Conservation (phyloP, 495 filamentous ascomycete genomes). For the Ascobolus immersus region DNA sequence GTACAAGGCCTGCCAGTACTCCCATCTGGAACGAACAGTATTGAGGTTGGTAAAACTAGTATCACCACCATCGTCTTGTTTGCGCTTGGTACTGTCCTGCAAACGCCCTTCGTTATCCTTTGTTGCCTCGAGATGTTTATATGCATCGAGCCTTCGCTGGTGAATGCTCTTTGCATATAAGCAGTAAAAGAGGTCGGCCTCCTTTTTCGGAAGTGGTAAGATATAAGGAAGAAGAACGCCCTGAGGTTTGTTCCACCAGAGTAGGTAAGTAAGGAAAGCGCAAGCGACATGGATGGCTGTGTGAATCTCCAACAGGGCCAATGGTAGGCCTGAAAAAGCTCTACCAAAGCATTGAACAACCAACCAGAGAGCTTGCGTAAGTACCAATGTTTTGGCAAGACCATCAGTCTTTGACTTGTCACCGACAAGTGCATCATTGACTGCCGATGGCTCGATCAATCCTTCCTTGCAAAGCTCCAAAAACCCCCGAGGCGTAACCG, state of each 20-base stretch:
- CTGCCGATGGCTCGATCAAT: background rate
- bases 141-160: too few relatives aligned
- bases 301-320: slow-evolving; percentile 5
- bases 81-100: too few relatives aligned
- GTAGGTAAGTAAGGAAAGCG: slow-evolving; percentile 4
- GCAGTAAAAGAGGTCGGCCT: too few relatives aligned
- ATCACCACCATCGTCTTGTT: too few relatives aligned
- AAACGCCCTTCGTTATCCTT: too few relatives aligned
- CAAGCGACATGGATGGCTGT: slow-evolving; percentile 5
- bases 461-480: background rate
- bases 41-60: too few relatives aligned
- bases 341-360: slow-evolving; percentile 3
- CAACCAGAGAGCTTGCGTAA: slow-evolving; percentile 3
- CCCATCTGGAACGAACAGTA: too few relatives aligned
- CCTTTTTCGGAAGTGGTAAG: too few relatives aligned
- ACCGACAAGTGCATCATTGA: background rate
- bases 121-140: too few relatives aligned
- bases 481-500: background rate
- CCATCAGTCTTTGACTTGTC: slow-evolving; percentile 1
- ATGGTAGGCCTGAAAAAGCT: slow-evolving; percentile 1
- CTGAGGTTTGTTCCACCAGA: slow-evolving; percentile 6
- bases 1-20: too few relatives aligned
- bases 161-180: too few relatives aligned
- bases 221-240: too few relatives aligned
- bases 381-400: slow-evolving; percentile 4